Evolutionary conservation across 2,329 filamentous ascomycete genomes (phyloP).

Genomic region (Ampelomyces quisqualis): DNA sequence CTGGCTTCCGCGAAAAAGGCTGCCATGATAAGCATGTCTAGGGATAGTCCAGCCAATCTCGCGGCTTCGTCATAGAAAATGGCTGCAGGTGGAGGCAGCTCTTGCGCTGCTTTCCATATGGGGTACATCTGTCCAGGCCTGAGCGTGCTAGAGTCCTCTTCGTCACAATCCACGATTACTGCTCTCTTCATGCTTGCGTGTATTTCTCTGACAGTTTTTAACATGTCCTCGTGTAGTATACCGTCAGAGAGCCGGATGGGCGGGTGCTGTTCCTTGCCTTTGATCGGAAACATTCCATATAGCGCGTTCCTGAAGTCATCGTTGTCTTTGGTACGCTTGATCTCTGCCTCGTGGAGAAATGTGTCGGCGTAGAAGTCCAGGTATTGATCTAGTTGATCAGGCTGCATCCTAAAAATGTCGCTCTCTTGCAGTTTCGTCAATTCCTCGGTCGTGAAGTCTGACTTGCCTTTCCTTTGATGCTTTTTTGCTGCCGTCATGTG

Average conservation of each 20-base stretch:
- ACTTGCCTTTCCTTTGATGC: slow-evolving; percentile 5
- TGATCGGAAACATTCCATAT: slow-evolving; percentile 47
- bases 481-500: slow-evolving; percentile 12
- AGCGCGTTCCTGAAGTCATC: slow-evolving; percentile 46
- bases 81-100: slow-evolving; percentile 50
- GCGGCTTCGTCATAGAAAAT: slow-evolving; percentile 56
- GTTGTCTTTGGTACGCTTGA: slow-evolving; percentile 36
- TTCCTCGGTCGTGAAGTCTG: slow-evolving; percentile 43
- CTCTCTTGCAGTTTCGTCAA: slow-evolving; percentile 59
- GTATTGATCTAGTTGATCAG: slow-evolving; percentile 68
- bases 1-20: slow-evolving; percentile 53
- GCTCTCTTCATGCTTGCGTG: slow-evolving; percentile 46
- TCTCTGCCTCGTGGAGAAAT: slow-evolving; percentile 55
- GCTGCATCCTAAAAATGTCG: slow-evolving; percentile 63
- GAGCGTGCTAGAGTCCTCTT: slow-evolving; percentile 28
- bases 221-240: slow-evolving; percentile 31
- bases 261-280: slow-evolving; percentile 2
- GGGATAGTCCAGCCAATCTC: slow-evolving; percentile 51
- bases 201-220: slow-evolving; percentile 46
- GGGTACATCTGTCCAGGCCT: slow-evolving; percentile 55
- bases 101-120: slow-evolving; percentile 50
- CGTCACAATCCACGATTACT: slow-evolving; percentile 39
- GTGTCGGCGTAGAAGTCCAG: slow-evolving; percentile 73
- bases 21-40: slow-evolving; percentile 53
- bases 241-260: slow-evolving; percentile 20